Evolutionary conservation across 371 early-diverging fungal genomes (phyloP).

Genomic region (Mortierella sp.): DNA sequence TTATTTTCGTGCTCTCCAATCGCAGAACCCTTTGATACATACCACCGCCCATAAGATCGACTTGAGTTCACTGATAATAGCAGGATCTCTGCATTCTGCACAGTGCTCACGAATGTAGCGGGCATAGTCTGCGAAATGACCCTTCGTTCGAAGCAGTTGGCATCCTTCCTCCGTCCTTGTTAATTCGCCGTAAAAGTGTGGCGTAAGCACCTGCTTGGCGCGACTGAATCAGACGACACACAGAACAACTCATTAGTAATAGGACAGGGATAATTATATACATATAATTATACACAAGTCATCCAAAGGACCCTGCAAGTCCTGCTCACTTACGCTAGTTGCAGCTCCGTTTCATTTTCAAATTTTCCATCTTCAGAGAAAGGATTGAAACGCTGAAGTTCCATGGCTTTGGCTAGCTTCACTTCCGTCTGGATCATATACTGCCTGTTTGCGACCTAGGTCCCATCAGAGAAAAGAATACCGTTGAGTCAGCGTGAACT

Average conservation of each 20-base stretch:
- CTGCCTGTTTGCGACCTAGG: conserved; percentile 79
- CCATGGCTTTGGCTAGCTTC: conserved; percentile 74
- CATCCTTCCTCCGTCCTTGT: conserved; percentile 86
- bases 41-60: conserved; percentile 83
- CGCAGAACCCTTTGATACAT: conserved; percentile 6
- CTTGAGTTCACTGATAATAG: conserved; percentile 71
- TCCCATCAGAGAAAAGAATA: neutral
- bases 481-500: neutral
- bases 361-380: conserved; percentile 50
- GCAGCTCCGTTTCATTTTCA: conserved; percentile 36
- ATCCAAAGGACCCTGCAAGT: too few relatives aligned
- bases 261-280: too few relatives aligned
- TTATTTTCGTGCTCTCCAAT: too few relatives aligned
- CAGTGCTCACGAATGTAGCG: conserved; percentile 68
- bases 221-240: conserved; percentile 4
- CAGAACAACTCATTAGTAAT: neutral
- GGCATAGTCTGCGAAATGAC: conserved; percentile 76
- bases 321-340: conserved; percentile 22
- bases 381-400: conserved; percentile 42
- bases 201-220: conserved; percentile 58
- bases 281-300: too few relatives aligned
- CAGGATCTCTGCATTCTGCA: conserved; percentile 57
- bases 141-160: conserved; percentile 68
- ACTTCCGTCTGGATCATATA: conserved; percentile 86
- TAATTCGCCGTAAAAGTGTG: conserved; percentile 89